Base-by-base conservation (phyloP, 2,329 filamentous ascomycete species). In the Xylariales sp. region DNA sequence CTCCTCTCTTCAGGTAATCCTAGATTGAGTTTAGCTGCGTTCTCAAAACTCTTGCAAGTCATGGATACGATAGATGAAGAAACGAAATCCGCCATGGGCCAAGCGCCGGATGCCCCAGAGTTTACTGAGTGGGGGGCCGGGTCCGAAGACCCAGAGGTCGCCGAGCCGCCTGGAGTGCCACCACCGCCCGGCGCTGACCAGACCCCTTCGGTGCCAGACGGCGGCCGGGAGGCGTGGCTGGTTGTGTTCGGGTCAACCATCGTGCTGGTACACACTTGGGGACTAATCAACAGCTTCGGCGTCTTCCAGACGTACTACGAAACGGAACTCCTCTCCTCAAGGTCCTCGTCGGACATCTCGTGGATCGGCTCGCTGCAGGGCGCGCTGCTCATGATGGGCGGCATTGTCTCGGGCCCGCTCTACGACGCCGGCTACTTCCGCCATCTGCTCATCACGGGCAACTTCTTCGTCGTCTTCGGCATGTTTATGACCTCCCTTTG, bases 401-500 rank as follows among this genome's bases (percentile, higher is more conserved):
- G 59, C 14, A 39, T 57, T 6, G 42, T 60, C 12, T 49, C 52
- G 12, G 61, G 61, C 5, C 56, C 53, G 3, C 41, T 61, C 16
- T 58, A 54, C 41, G 61, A 65, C 44, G 48, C 45, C 8, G 60
- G 61, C 10, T 47, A 61, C 44, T 53, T 58, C 40, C 47, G 45
- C 6, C 31, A 43, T 7, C 48, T 59, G 15, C 44, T 55, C 19
- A 31, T 40, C 6, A 23, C 33, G 2, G 55, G 56, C 6, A 42
- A 42, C 5, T 44, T 53, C 36, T 38, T 57, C 34, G 41, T 53
- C 25, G 33, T 52, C 21, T 37, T 60, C 20, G 60, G 57, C 7
- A 41, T 65, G 31, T 59, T 69, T 45, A 65, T 65, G 55, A 53
- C 57, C 2, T 57, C 53, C 14, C 49, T 69, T 8, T 61, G 54